Base-by-base conservation (phyloP, 2,329 filamentous ascomycete species). In the Tolypocladium endophyticum region DNA sequence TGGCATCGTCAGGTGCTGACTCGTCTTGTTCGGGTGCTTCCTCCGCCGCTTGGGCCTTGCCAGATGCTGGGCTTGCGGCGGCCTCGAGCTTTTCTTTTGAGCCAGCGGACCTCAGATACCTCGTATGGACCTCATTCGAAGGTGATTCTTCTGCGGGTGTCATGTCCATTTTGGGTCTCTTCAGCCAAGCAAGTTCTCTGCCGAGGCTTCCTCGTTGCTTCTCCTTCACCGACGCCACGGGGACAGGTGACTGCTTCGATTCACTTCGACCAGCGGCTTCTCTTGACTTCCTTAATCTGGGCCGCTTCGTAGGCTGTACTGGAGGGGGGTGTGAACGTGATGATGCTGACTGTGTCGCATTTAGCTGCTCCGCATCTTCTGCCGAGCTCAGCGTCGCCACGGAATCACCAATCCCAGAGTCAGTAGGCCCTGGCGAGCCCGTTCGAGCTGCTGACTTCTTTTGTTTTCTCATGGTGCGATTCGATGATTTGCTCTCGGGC, bases 401-500 rank as follows among this genome's bases (percentile, higher is more conserved):
- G 18, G 55, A 55, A 8, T 56, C 43, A 18, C 43, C 54, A 18
- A 56, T 52, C 20, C 54, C 55, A 7, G 58, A 59, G 45, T 59
- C 45, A 3, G n/a, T 28, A 9, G 25, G 59, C 18, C 18, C 55
- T 4, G 50, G 56, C 20, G 56, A 55, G 25, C 55, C 16, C 18
- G 6, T 25, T 12, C 14, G 47, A 12, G 50, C 20, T 9, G 58
- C 16, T 8, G n/a, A n/a, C 45, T 23, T 23, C 28, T 38, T 36
- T 11, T 8, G 25, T 1, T 6, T 23, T 20, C 23, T 45, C 6
- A 18, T 9, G 0, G 4, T 25, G 43, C 33, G 7, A 8, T 28
- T n/a, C n/a, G 45, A 4, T 4, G 53, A 11, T 18, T 60, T 61
- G 20, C 60, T 58, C 35, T 61, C 62, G 5, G 63, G 60, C 28